These are phyloP conservation scores for Iris pallida DNA, from an alignment of 116 monocot species.

Conservation along the genomic window DNA sequence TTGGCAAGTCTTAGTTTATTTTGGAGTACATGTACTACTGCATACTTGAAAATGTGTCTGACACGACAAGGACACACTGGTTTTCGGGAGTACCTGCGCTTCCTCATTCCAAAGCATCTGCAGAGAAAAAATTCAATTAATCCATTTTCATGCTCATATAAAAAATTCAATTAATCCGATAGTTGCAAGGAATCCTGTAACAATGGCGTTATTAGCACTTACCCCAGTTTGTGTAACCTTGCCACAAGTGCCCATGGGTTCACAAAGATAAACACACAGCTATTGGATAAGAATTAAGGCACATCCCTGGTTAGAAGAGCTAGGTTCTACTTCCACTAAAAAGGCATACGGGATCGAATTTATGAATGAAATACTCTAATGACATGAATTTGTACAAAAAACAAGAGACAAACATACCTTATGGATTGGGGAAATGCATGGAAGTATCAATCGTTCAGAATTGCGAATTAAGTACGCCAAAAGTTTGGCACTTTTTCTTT, in stretches of 20 bases:
- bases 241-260: slow-evolving; percentile 56
- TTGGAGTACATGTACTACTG: no score
- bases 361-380: slow-evolving; percentile 2
- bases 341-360: not conserved
- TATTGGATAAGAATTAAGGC: not conserved
- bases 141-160: no score
- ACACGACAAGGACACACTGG: no score
- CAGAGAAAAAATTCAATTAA: no score
- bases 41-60: no score
- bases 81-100: no score
- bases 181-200: slow-evolving; percentile 92
- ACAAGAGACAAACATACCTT: slow-evolving; percentile 46
- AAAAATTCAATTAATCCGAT: no score
- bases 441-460: slow-evolving; percentile 78
- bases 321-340: not conserved
- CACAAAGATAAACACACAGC: not conserved
- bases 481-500: slow-evolving; percentile 89
- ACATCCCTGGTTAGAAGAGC: not conserved
- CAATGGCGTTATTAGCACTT: slow-evolving; percentile 76
- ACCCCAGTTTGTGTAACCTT: slow-evolving; percentile 65
- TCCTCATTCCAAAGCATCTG: no score
- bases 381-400: not conserved
- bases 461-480: slow-evolving; percentile 86
- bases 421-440: slow-evolving; percentile 94
- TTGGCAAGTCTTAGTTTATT: no score